Evolutionary conservation across 495 filamentous ascomycete species (phyloP), one percentile per base, ranked within the genome.

Genomic region (Neurospora sp.): DNA sequence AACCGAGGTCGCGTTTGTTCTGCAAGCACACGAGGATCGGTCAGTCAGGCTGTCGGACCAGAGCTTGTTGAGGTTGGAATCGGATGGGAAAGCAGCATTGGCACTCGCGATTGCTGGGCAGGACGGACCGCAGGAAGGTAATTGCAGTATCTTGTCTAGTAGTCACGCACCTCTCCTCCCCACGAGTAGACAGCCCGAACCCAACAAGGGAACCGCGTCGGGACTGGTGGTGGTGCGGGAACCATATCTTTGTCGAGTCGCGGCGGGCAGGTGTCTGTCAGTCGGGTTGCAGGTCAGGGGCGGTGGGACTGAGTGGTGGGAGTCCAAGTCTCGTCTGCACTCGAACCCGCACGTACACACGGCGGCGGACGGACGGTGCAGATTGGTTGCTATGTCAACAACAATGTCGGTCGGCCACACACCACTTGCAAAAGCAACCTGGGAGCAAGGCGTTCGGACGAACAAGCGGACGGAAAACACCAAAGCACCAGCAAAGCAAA

Each of bases 151-250:
- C 59, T 75, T 73, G 71, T 71, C 38, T 20, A 48, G 72, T 20
- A 48, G 72, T 69, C 40, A 78, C 85, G 69, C 81, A 92, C 91
- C 85, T 99, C 96, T 86, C 95, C 96, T 78, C 94, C 94, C 92
- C 93, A 99, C 44, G 94, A 98, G 80, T 98, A 98, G 69, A 97
- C 89, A 11, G 96, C 96, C 79, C 92, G 90, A 77, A 92, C 94
- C 94, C 96, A 97, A 84, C 96, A 98, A 46, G 96, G 96, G 80
- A 99, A 98, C 74, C 91, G 90, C 75, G 87, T 89, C 27, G 96
- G 96, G 75, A 97, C 81, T 75, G 83, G 82, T 73, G 90, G 86
- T 72, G 90, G 89, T 77, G 89, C 85, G 75, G 85, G 84, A 75
- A 81, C 83, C 85, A 86, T 87, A 18, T 35, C 31, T 31, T 39